Evolutionary conservation across 2,329 filamentous ascomycete genomes (phyloP).

Genomic region (Zymoseptoria brevis): DNA sequence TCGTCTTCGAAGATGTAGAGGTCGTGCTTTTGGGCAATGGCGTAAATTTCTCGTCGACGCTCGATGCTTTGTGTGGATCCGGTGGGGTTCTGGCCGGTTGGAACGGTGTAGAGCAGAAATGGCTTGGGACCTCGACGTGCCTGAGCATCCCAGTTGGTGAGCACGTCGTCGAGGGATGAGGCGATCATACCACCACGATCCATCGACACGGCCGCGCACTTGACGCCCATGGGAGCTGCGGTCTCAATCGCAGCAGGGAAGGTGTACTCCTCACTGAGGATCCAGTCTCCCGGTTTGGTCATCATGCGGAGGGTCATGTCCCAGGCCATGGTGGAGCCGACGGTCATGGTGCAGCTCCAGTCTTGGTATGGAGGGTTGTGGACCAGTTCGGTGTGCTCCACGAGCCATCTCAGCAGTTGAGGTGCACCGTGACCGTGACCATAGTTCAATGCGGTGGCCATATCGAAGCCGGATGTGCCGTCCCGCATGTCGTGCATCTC

Average conservation of each 20-base stretch:
- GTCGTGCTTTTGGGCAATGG: conserved; percentile 73
- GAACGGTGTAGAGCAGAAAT: conserved; percentile 61
- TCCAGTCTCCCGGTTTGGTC: conserved; percentile 62
- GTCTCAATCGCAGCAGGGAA: conserved; percentile 71
- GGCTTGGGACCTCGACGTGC: conserved; percentile 55
- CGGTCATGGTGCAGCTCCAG: conserved; percentile 76
- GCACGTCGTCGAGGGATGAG: conserved; percentile 52
- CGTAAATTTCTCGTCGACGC: conserved; percentile 65
- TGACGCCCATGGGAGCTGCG: conserved; percentile 54
- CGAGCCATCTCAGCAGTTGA: conserved; percentile 82
- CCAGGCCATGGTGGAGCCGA: conserved; percentile 78
- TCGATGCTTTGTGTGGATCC: conserved; percentile 68
- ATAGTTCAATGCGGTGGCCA: conserved; percentile 88
- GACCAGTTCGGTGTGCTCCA: conserved; percentile 90
- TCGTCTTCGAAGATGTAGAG: conserved; percentile 85
- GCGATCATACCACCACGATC: conserved; percentile 60
- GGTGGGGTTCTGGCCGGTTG: conserved; percentile 84
- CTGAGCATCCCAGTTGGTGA: conserved; percentile 57
- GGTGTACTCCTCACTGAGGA: conserved; percentile 85
- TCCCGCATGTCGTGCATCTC: conserved; percentile 77
- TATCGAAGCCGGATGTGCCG: conserved; percentile 58
- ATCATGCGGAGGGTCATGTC: conserved; percentile 82
- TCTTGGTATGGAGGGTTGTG: conserved; percentile 81
- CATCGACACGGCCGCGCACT: conserved; percentile 54
- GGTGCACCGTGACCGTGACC: conserved; percentile 78